Evolutionary conservation across 176 grass and related monocot genomes (phyloP), one percentile per base, ranked within the genome.

Genomic region (Miscanthus lutarioriparius): DNA sequence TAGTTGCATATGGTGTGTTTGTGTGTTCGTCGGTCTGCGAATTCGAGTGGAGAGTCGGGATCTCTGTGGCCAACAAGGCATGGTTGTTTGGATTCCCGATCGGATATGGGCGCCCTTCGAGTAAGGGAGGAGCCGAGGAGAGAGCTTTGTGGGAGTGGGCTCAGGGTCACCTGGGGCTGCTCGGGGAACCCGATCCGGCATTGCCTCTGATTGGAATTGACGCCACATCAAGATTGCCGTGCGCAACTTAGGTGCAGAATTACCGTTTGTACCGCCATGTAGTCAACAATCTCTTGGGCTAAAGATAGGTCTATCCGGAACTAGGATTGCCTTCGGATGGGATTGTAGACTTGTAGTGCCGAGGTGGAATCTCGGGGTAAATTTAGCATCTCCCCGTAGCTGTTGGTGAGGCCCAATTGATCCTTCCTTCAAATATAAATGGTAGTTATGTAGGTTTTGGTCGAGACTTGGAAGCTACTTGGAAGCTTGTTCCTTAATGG

Each of bases 401-500:
- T 44, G 20, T 70, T 70, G 49, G 22, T 37, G 47, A 80, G 59
- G 11, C 8, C 12, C 19, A 73, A 59, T 74, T 78, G 25, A 36
- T 5, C 43, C 7, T 53, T 77, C 15, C n/a, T 81, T 67, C 17
- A n/a, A n/a, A n/a, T n/a, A n/a, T 30, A 38, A 75, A 53, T 15
- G 8, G 44, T 69, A 13, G 33, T 17, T 23, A 40, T 51, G 64
- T 70, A 51, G 64, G 72, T 30, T 86, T 82, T 54, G 13, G 64
- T 84, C 39, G 12, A 89, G 28, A 30, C 7, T 78, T 39, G 17
- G n/a, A n/a, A n/a, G n/a, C n/a, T n/a, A n/a, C n/a, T n/a, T n/a
- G n/a, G 56, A 69, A 9, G 40, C 48, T 71, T 85, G 64, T 51
- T 77, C 10, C 43, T 81, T 64, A n/a, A 43, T 71, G 53, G 16